These are phyloP conservation scores for Pestalotiopsis sp. DNA, from an alignment of 2,329 filamentous ascomycete genomes.

Conservation along the genomic window DNA sequence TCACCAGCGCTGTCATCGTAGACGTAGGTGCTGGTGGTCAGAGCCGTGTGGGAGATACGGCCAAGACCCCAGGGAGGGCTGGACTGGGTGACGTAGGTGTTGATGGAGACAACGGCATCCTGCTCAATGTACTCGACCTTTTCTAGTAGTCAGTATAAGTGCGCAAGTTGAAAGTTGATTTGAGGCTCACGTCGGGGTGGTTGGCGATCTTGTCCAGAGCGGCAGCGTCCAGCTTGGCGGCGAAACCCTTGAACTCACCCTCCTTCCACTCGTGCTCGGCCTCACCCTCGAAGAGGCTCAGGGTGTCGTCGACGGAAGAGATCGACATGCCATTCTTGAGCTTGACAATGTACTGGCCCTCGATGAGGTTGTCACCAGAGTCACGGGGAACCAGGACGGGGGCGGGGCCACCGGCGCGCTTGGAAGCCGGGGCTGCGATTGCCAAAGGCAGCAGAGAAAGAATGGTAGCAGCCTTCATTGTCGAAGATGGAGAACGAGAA, in stretches of 20 bases:
- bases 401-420: constrained; percentile 19
- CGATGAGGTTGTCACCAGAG: constrained; percentile 20
- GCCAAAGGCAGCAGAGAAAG: constrained; percentile 21
- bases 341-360: constrained; percentile 43
- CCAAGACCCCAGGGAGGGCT: constrained; percentile 18
- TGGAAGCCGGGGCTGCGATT: constrained; percentile 19
- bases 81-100: constrained; percentile 17
- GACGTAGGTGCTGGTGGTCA: constrained; percentile 22
- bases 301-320: constrained; percentile 28
- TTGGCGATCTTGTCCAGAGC: constrained; percentile 38
- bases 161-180: no score
- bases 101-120: constrained; percentile 21
- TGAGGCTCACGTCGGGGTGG: constrained; percentile 36
- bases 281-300: constrained; percentile 18
- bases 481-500: constrained; percentile 8
- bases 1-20: constrained; percentile 28
- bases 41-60: constrained; percentile 17
- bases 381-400: constrained; percentile 16
- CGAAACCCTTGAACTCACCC: constrained; percentile 37
- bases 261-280: constrained; percentile 26
- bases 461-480: constrained; percentile 19
- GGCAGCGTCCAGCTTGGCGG: constrained; percentile 39
- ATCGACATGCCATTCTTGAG: constrained; percentile 35
- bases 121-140: constrained; percentile 27
- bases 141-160: neutral